Evolutionary conservation across 2,329 filamentous ascomycete species (phyloP), one percentile per base, ranked within the genome.

Genomic region (Penicillium sp.): DNA sequence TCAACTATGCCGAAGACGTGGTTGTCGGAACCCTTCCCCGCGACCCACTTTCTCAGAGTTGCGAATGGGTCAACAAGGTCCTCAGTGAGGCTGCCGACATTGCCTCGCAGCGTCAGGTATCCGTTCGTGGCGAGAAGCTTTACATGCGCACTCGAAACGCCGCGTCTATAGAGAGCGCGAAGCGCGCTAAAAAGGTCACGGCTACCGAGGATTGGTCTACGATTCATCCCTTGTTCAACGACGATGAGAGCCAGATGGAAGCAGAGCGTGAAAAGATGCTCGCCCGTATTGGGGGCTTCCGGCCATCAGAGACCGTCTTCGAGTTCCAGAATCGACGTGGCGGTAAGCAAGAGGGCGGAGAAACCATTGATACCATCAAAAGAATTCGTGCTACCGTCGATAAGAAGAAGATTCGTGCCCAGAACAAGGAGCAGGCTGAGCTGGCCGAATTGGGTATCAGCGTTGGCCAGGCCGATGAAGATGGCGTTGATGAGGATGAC

Each of bases 271-370:
- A 92, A 51, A 88, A 90, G 53, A 96, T 99, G 91, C 81, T 99
- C 34, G 91, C 92, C 35, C 86, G 88, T 59, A 91, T 99, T 58
- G 93, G 91, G 69, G 89, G 90, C 1, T 99, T 95, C 79, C 87
- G 91, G 67, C 95, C 96, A 0, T 83, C 88, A 45, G 95, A 99
- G 76, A 98, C 94, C 0, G 91, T 99, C n/a, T 99, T 99, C 68
- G 95, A 99, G 76, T 88, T 97, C 63, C 90, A 90, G 64, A 90
- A 90, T 6, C 87, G 89, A 67, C 85, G 88, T 61, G 89, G 88
- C 41, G 89, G 90, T 65, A 82, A 84, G 90, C 71, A 85, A 89
- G 63, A 63, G 49, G 63, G 59, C 84, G 73, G 92, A 89, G 60
- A 88, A 83, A 55, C 88, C 82, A 48, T 86, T 79, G 73, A 84